phyloP scores from a whole-genome alignment of 306 rosid species.

The Malus domestica region ASM211411v1 NC_041802.1:28053001-28053500 shows the following conservation, averaged over 20 bases:
- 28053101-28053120: too few relatives aligned
- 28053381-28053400: not conserved
- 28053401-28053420: too few relatives aligned
- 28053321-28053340: not conserved
- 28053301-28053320: conserved; percentile 11
- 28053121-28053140: fast-evolving
- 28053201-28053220: too few relatives aligned
- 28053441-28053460: fast-evolving
- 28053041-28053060: too few relatives aligned
- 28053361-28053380: not conserved
- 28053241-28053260: not conserved
- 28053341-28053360: not conserved
- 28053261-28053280: not conserved
- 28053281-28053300: not conserved
- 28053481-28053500: fast-evolving
- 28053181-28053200: too few relatives aligned
- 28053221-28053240: not conserved
- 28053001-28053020: too few relatives aligned
- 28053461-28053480: too few relatives aligned
- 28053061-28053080: too few relatives aligned
- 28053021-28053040: too few relatives aligned
- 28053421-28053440: fast-evolving
- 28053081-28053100: too few relatives aligned
- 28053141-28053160: too few relatives aligned
- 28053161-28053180: fast-evolving